These are phyloP conservation scores for Saksenaea oblongispora DNA, from an alignment of 371 early-diverging fungal genomes.

Conservation along the genomic window DNA sequence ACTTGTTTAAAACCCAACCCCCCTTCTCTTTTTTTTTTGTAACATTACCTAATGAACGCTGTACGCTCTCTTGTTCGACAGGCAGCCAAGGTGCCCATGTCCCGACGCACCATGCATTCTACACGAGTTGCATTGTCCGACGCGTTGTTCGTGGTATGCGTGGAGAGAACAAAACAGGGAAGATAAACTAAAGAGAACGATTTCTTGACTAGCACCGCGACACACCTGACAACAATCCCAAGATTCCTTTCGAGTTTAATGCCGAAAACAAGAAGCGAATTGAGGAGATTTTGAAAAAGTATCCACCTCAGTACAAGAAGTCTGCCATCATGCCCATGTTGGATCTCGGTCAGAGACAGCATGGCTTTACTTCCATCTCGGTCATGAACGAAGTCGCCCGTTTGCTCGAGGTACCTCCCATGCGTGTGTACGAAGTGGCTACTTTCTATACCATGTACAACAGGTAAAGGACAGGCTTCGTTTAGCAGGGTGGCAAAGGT, in stretches of 20 bases:
- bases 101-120: constrained; percentile 53
- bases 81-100: constrained; percentile 30
- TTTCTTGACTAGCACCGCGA: constrained; percentile 75
- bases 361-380: constrained; percentile 88
- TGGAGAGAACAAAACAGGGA: neutral
- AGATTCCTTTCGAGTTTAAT: constrained; percentile 85
- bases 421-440: constrained; percentile 99
- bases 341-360: constrained; percentile 95
- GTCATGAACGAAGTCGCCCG: constrained; percentile 98
- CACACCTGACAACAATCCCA: constrained; percentile 88
- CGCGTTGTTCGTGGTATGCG: constrained; percentile 68
- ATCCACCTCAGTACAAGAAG: constrained; percentile 98
- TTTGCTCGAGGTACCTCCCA: constrained; percentile 93
- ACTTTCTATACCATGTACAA: constrained; percentile 99
- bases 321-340: constrained; percentile 95
- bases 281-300: constrained; percentile 87
- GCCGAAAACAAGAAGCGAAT: constrained; percentile 82
- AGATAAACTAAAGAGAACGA: neutral
- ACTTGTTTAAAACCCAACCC: constrained; percentile 3
- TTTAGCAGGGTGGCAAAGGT: too few relatives aligned
- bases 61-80: constrained; percentile 47
- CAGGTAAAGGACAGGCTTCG: too few relatives aligned
- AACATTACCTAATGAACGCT: constrained; percentile 32
- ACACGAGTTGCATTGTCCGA: constrained; percentile 61
- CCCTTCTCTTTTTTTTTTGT: constrained; percentile 20